Conservation (phyloP, 805 yeast genomes). For the Starmerella floricola region DNA sequence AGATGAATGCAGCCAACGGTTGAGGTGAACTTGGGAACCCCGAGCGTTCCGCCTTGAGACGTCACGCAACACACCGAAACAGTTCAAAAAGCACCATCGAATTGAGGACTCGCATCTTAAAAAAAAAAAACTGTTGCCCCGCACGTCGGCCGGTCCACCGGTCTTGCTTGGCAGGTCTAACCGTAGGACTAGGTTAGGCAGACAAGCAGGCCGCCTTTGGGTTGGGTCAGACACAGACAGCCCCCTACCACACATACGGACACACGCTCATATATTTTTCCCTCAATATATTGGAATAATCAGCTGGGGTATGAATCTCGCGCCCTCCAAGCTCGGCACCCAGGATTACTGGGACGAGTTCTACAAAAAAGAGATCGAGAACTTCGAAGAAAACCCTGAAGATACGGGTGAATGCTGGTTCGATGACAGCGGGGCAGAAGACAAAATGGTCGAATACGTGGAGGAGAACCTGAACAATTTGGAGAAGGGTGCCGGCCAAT, state of each 20-base stretch:
- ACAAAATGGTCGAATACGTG: constrained; percentile 63
- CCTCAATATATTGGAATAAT: no score
- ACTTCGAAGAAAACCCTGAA: constrained; percentile 59
- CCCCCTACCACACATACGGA: not conserved
- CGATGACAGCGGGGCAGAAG: constrained; percentile 86
- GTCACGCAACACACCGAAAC: no score
- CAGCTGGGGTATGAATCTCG: constrained; percentile 6
- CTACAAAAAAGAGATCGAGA: constrained; percentile 57
- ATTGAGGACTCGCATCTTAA: no score
- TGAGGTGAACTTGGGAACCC: no score
- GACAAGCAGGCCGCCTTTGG: not conserved
- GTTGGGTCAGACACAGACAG: not conserved
- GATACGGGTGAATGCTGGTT: constrained; percentile 98
- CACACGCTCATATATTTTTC: not conserved
- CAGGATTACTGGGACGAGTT: constrained; percentile 85
- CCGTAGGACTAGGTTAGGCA: not conserved
- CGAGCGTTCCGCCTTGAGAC: no score
- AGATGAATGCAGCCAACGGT: no score
- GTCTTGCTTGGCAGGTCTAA: not conserved
- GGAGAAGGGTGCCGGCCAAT: constrained; percentile 23
- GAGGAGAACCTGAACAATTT: constrained; percentile 34
- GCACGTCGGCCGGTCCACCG: not conserved
- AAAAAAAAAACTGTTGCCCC: no score
- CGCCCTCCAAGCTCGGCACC: constrained; percentile 55
- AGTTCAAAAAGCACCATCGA: no score